phyloP scores from a whole-genome alignment of 2,329 filamentous ascomycete genomes.

The Fusarium chlamydosporum region DNA sequence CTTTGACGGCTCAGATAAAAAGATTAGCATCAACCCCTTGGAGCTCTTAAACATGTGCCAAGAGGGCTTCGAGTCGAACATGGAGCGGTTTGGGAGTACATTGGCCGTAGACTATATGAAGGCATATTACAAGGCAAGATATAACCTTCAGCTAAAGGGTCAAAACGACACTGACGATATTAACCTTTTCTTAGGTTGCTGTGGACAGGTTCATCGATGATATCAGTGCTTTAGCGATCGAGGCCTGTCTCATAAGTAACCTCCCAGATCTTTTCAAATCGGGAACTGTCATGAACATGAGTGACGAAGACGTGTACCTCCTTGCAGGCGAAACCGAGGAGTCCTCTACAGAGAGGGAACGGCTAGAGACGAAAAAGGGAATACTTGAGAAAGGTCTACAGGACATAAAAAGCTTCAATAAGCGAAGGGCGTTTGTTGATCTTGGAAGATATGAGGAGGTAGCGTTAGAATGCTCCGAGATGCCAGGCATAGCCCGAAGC shows the following conservation, averaged over 20 bases:
- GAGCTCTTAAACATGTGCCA: background rate
- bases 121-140: slow-evolving; percentile 59
- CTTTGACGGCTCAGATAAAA: slow-evolving; percentile 6
- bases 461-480: background rate
- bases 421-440: background rate
- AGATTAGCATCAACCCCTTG: background rate
- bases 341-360: background rate
- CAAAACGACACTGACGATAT: background rate
- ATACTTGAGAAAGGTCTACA: slow-evolving; percentile 9
- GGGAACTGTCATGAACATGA: background rate
- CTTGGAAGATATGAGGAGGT: background rate
- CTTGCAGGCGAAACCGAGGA: background rate
- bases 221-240: background rate
- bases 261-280: slow-evolving; percentile 8
- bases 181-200: slow-evolving; percentile 5
- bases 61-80: slow-evolving; percentile 40
- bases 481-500: background rate
- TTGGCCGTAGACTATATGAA: slow-evolving; percentile 57
- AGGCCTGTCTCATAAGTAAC: slow-evolving; percentile 6
- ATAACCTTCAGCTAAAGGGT: fast-evolving
- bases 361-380: background rate
- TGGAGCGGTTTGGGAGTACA: slow-evolving; percentile 50
- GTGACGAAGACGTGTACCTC: background rate
- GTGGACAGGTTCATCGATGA: slow-evolving; percentile 33
- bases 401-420: background rate